Percentiles rank a stretch among this genome's conserved stretches.
Conservation (phyloP, 2,329 filamentous ascomycete species). For the Diaporthe eres region DNA sequence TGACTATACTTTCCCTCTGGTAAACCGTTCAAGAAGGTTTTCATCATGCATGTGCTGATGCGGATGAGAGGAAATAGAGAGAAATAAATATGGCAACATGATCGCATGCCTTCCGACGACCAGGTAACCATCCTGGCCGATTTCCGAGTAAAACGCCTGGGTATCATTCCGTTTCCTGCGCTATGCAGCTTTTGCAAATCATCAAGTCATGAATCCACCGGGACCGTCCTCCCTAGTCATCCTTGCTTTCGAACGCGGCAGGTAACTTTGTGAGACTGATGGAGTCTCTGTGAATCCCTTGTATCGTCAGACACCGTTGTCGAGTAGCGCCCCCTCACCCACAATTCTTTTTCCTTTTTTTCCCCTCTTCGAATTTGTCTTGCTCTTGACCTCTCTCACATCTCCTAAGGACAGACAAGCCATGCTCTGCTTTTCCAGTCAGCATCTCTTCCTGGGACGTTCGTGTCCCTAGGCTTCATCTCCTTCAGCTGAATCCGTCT, state of each 20-base stretch:
- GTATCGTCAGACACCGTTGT: not conserved
- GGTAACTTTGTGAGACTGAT: not conserved
- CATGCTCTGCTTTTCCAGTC: not conserved
- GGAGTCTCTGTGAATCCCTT: not conserved
- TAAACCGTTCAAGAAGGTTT: not conserved
- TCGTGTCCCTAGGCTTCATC: not conserved
- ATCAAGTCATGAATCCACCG: conserved; percentile 4
- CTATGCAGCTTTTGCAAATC: conserved; percentile 2
- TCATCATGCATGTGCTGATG: not conserved
- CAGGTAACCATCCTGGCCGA: not conserved
- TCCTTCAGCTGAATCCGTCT: not conserved
- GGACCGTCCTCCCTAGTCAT: not conserved
- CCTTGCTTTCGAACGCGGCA: not conserved
- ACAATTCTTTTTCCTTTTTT: not conserved
- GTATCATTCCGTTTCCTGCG: not conserved
- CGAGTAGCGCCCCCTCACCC: no score
- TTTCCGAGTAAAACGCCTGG: conserved; percentile 2
- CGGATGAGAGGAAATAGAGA: not conserved
- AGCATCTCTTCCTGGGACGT: not conserved
- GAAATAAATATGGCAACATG: not conserved
- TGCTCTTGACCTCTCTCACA: not conserved
- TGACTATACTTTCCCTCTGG: not conserved
- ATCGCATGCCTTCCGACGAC: not conserved
- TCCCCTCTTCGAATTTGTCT: not conserved
- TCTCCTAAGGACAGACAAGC: not conserved